Evolutionary conservation across 148 eudicot species (phyloP).

Genomic region (Diospyros lotus): DNA sequence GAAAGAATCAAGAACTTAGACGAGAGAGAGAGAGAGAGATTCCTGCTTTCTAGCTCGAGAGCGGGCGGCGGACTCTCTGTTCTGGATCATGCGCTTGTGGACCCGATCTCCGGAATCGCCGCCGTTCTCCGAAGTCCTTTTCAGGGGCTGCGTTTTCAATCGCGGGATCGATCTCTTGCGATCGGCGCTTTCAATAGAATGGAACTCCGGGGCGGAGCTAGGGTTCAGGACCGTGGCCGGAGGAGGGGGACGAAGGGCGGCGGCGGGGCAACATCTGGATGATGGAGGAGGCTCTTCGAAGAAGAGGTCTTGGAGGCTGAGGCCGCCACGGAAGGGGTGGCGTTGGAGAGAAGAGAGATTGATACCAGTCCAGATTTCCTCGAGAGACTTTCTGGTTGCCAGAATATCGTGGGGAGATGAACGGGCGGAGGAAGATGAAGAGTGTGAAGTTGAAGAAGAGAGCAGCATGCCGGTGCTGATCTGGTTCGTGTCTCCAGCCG

Average conservation of each 20-base stretch:
- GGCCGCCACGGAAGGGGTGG: constrained; percentile 1
- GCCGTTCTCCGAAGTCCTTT: constrained; percentile 25
- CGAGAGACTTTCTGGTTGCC: constrained; percentile 15
- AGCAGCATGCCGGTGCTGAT: no score
- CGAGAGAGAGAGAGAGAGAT: not conserved
- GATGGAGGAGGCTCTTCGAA: not conserved
- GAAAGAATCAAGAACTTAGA: not conserved
- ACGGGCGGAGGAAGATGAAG: no score
- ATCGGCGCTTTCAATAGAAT: not conserved
- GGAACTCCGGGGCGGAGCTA: not conserved
- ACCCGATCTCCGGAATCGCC: constrained; percentile 28
- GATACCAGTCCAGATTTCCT: constrained; percentile 35
- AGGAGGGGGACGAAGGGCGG: constrained; percentile 17
- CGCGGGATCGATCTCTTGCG: not conserved
- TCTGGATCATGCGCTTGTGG: constrained; percentile 68
- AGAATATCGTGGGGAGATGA: no score
- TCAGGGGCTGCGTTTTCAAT: constrained; percentile 6
- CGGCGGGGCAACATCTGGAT: constrained; percentile 8
- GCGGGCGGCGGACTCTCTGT: constrained; percentile 74
- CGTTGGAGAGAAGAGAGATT: constrained; percentile 16
- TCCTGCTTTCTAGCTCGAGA: constrained; percentile 73
- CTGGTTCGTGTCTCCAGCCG: no score
- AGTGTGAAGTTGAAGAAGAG: no score
- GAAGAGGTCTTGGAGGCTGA: not conserved
- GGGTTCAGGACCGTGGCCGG: constrained; percentile 8